phyloP scores from a whole-genome alignment of 2,329 filamentous ascomycete genomes.

The Lachnellula suecica region DNA sequence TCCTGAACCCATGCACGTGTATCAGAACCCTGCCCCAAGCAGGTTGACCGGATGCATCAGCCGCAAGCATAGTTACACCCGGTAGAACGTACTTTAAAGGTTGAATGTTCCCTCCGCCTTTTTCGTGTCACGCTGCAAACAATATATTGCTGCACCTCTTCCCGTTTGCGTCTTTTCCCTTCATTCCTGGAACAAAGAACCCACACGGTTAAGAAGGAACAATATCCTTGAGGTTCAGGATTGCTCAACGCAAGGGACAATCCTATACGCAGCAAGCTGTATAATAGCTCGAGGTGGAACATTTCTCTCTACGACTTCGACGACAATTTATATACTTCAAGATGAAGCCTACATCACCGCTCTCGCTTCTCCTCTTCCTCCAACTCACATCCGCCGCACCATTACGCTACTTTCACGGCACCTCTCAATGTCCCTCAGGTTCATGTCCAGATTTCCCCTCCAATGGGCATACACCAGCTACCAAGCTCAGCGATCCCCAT shows the following conservation, averaged over 20 bases:
- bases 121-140: background rate
- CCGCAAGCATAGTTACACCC: conserved; percentile 2
- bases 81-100: conserved; percentile 4
- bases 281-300: too few species aligned
- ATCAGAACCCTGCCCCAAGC: too few species aligned
- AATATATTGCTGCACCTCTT: background rate
- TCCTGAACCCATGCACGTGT: too few species aligned
- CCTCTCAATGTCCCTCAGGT: conserved; percentile 6
- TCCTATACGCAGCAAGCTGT: too few species aligned
- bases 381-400: conserved; percentile 18
- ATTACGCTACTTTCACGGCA: conserved; percentile 9
- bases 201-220: background rate
- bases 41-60: background rate
- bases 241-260: background rate
- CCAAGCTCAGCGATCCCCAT: conserved; percentile 20
- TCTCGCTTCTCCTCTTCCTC: conserved; percentile 27
- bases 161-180: background rate
- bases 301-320: background rate
- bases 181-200: background rate
- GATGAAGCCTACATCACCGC: conserved; percentile 27
- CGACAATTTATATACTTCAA: conserved; percentile 2
- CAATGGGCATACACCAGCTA: conserved; percentile 15
- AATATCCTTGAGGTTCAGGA: background rate
- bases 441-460: conserved; percentile 8
- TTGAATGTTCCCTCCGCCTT: conserved; percentile 2